These are phyloP conservation scores for Discostella pseudostelligera DNA, from an alignment of 108 stramenopile genomes.

Conservation along the genomic window DNA sequence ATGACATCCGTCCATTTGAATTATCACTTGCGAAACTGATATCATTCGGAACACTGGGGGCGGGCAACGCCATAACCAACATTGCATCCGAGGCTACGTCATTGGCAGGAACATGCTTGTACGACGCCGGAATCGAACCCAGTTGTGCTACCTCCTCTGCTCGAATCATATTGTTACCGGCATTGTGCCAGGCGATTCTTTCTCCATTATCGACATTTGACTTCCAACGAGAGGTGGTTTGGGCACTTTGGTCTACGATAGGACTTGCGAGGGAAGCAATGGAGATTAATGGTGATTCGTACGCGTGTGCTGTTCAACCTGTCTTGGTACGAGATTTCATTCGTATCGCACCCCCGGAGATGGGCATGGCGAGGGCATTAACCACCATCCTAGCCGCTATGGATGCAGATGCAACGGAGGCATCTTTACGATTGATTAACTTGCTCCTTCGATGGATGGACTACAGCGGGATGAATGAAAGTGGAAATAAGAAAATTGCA, in stretches of 20 bases:
- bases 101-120: constrained; percentile 20
- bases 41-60: constrained; percentile 20
- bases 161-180: constrained; percentile 17
- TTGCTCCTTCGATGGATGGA: constrained; percentile 17
- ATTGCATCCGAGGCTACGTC: constrained; percentile 33
- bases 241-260: constrained; percentile 36
- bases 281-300: not conserved
- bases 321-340: constrained; percentile 13
- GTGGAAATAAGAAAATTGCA: constrained; percentile 2
- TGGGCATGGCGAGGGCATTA: constrained; percentile 18
- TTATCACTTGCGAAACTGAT: constrained; percentile 25
- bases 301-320: not conserved
- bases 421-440: constrained; percentile 25
- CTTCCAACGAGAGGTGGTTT: constrained; percentile 28
- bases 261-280: not conserved
- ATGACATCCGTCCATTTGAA: not conserved
- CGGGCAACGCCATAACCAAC: constrained; percentile 10
- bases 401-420: constrained; percentile 23
- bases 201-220: constrained; percentile 22
- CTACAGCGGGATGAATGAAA: too few relatives aligned
- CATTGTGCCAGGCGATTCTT: constrained; percentile 17
- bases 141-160: constrained; percentile 1
- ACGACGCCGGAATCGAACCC: constrained; percentile 13
- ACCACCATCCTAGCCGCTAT: constrained; percentile 11
- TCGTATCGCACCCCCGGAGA: constrained; percentile 7